Conservation (phyloP, 139 green algal genomes). For the Tetraselmis striata region DNA sequence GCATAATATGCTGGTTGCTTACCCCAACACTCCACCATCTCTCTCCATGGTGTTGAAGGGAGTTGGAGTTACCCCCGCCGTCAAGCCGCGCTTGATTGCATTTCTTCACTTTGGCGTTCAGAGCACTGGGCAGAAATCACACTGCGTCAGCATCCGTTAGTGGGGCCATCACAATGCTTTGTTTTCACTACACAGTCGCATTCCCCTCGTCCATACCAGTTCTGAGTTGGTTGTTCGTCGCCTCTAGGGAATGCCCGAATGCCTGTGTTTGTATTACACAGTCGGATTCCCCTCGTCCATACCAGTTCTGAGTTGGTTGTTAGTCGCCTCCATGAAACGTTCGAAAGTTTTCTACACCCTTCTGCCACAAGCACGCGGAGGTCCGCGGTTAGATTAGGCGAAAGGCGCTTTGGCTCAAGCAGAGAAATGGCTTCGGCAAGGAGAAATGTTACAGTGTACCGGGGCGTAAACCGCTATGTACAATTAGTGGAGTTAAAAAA, state of each 20-base stretch:
- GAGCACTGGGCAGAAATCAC: constrained; percentile 73
- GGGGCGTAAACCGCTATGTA: too few species aligned
- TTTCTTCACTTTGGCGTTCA: constrained; percentile 91
- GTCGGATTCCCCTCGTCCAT: constrained; percentile 93
- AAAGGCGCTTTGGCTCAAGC: too few species aligned
- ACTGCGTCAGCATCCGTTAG: constrained; percentile 90
- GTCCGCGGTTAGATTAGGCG: too few species aligned
- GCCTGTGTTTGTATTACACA: constrained; percentile 97
- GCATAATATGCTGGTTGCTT: too few species aligned
- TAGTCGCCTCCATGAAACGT: constrained; percentile 69
- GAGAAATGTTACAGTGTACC: too few species aligned
- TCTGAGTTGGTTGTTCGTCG: constrained; percentile 87
- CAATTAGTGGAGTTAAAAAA: too few species aligned
- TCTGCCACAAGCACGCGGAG: constrained; percentile 52
- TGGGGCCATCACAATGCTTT: constrained; percentile 77
- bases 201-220: constrained; percentile 93
- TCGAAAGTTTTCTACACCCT: constrained; percentile 52
- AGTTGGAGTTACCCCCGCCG: constrained; percentile 89
- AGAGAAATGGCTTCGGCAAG: too few species aligned
- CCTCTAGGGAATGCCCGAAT: constrained; percentile 59
- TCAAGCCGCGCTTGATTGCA: constrained; percentile 94
- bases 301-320: constrained; percentile 92
- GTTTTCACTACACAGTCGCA: constrained; percentile 98
- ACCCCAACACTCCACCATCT: too few species aligned
- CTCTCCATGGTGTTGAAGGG: too few species aligned